Evolutionary conservation across 495 filamentous ascomycete species (phyloP).

Genomic region (Cudoniella acicularis): DNA sequence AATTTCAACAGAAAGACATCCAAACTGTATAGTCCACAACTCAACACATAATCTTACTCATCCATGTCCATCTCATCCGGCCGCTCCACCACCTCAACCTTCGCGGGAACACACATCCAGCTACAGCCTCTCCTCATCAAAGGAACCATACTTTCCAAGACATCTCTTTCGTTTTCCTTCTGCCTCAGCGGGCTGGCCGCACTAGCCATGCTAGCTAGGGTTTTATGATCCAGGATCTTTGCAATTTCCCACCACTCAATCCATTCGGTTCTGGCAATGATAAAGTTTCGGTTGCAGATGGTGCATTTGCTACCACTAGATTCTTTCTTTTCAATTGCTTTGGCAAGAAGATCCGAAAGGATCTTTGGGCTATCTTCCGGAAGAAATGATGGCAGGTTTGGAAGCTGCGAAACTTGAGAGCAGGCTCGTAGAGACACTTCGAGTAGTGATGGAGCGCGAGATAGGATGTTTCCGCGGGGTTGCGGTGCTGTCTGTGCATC

Average conservation of each 20-base stretch:
- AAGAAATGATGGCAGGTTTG: slow-evolving; percentile 15
- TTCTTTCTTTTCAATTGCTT: slow-evolving; percentile 36
- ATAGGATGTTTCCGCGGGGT: slow-evolving; percentile 7
- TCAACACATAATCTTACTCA: too few species aligned
- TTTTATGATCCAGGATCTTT: slow-evolving; percentile 2
- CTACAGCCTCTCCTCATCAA: slow-evolving; percentile 65
- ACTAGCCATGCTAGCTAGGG: neutral
- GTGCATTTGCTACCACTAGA: slow-evolving; percentile 56
- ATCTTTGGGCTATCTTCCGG: slow-evolving; percentile 25
- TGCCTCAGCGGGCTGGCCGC: slow-evolving; percentile 18
- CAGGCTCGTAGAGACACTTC: slow-evolving; percentile 26
- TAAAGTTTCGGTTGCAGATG: slow-evolving; percentile 52
- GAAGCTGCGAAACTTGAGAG: slow-evolving; percentile 17
- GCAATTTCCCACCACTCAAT: slow-evolving; percentile 66
- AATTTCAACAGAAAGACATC: too few species aligned
- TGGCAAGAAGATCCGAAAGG: slow-evolving; percentile 32
- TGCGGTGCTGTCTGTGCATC: slow-evolving; percentile 8
- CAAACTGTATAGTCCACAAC: too few species aligned
- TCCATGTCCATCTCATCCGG: slow-evolving; percentile 3
- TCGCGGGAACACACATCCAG: slow-evolving; percentile 53
- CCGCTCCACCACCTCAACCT: neutral
- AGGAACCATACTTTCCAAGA: slow-evolving; percentile 44
- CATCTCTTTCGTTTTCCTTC: slow-evolving; percentile 25
- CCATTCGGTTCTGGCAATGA: slow-evolving; percentile 63
- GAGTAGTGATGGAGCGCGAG: slow-evolving; percentile 25